Evolutionary conservation across 495 filamentous ascomycete species (phyloP).

Genomic region (Cudoniella acicularis): DNA sequence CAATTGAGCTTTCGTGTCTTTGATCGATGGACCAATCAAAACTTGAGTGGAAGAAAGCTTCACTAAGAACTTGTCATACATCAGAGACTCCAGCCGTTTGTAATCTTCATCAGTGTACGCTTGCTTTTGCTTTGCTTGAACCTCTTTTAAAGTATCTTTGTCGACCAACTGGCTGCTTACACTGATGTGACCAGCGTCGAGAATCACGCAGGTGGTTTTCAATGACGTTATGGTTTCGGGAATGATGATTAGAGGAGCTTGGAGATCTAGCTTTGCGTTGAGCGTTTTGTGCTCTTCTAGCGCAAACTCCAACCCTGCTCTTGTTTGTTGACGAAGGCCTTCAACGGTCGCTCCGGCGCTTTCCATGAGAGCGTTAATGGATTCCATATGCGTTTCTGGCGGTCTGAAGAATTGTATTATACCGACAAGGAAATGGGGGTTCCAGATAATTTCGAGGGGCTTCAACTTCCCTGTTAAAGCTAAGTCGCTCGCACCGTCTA

Average conservation of each 20-base stretch:
- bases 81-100: slow-evolving; percentile 77
- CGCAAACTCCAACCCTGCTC: slow-evolving; percentile 93
- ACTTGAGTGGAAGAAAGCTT: slow-evolving; percentile 92
- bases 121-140: slow-evolving; percentile 86
- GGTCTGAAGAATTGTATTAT: slow-evolving; percentile 93
- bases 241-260: slow-evolving; percentile 93
- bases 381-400: slow-evolving; percentile 96
- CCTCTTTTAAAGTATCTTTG: slow-evolving; percentile 77
- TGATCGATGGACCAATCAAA: slow-evolving; percentile 90
- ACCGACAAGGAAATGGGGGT: slow-evolving; percentile 85
- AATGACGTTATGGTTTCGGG: slow-evolving; percentile 84
- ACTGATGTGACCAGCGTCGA: slow-evolving; percentile 94
- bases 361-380: slow-evolving; percentile 89
- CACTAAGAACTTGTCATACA: slow-evolving; percentile 94
- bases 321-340: slow-evolving; percentile 87
- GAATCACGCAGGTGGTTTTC: slow-evolving; percentile 78
- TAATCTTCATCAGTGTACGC: slow-evolving; percentile 87
- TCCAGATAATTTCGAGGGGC: slow-evolving; percentile 95
- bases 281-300: slow-evolving; percentile 97
- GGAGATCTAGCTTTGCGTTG: slow-evolving; percentile 91
- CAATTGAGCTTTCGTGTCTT: slow-evolving; percentile 84
- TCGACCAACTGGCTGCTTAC: slow-evolving; percentile 92
- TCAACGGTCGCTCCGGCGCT: slow-evolving; percentile 93
- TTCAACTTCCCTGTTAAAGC: slow-evolving; percentile 88
- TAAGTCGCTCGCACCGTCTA: slow-evolving; percentile 87